A percentile compares a stretch with the other conserved stretches of the same genome.
Evolutionary conservation across 2,329 filamentous ascomycete species (phyloP).

Genomic region (Cyphellophora europaea): DNA sequence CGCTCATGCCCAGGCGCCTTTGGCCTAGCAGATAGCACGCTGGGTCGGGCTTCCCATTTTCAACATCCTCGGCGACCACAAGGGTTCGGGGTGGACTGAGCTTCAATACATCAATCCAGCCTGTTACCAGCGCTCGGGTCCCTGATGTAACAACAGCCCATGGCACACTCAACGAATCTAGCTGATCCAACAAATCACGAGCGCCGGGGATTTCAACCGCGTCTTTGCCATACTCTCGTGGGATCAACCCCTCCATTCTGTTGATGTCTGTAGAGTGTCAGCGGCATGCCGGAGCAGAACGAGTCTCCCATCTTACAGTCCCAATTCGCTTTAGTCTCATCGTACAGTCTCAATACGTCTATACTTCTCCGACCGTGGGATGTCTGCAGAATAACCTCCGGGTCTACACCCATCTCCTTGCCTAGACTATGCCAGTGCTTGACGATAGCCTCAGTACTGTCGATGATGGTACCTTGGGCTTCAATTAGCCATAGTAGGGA

Average conservation of each 20-base stretch:
- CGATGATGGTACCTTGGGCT: conserved; percentile 31
- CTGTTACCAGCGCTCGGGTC: conserved; percentile 56
- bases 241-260: conserved; percentile 58
- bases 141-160: conserved; percentile 83
- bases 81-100: conserved; percentile 58
- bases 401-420: conserved; percentile 72
- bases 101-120: conserved; percentile 60
- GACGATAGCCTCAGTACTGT: conserved; percentile 46
- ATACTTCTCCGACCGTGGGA: conserved; percentile 88
- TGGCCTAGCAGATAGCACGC: conserved; percentile 63
- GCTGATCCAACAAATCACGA: conserved; percentile 55
- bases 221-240: conserved; percentile 64
- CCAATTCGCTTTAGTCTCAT: conserved; percentile 81
- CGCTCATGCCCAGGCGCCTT: conserved; percentile 44
- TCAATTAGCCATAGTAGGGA: neutral
- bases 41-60: conserved; percentile 68
- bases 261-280: conserved; percentile 45
- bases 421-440: conserved; percentile 57
- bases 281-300: neutral
- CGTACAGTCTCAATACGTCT: conserved; percentile 70
- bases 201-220: conserved; percentile 82
- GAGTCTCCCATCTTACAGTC: conserved; percentile 42
- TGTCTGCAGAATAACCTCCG: conserved; percentile 75
- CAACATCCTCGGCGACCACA: conserved; percentile 67
- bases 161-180: conserved; percentile 54